These are phyloP conservation scores for Capronia coronata DNA, from an alignment of 2,329 filamentous ascomycete genomes.

Conservation along the genomic window DNA sequence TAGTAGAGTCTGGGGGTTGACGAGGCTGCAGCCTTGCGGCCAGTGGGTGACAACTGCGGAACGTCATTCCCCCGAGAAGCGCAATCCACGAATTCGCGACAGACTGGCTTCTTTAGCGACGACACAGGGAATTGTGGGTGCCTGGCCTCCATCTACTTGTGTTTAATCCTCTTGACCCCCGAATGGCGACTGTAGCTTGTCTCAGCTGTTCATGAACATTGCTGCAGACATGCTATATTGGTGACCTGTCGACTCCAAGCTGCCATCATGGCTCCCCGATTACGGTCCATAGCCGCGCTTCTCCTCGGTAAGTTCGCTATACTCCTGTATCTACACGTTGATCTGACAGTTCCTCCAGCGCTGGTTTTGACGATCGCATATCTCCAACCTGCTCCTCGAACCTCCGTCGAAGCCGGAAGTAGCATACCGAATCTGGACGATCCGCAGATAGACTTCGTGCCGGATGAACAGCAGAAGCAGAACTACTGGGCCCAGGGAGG, in stretches of 20 bases:
- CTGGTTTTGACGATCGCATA: slow-evolving; percentile 1
- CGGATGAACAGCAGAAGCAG: slow-evolving; percentile 15
- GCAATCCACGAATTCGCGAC: slow-evolving; percentile 8
- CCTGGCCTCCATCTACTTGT: neutral
- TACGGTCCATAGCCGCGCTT: neutral
- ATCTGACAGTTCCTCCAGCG: neutral
- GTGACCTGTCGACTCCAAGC: slow-evolving; percentile 2
- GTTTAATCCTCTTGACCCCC: too few relatives aligned
- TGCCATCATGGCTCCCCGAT: slow-evolving; percentile 12
- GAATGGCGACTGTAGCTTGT: neutral
- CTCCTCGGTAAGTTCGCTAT: slow-evolving; percentile 11
- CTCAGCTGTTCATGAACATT: neutral
- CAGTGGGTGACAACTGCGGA: slow-evolving; percentile 1
- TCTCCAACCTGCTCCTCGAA: neutral
- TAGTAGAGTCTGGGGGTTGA: too few relatives aligned
- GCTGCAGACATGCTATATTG: slow-evolving; percentile 12
- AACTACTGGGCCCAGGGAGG: slow-evolving; percentile 23
- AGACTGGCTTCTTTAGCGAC: slow-evolving; percentile 15
- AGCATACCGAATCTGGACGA: neutral
- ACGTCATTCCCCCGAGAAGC: slow-evolving; percentile 16
- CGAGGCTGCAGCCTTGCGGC: neutral
- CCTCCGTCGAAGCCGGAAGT: slow-evolving; percentile 6
- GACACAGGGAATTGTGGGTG: neutral
- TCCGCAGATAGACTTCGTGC: slow-evolving; percentile 8
- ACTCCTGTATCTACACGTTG: neutral